Conservation (phyloP, 441 rosid species). For the Adansonia gregorii region DNA sequence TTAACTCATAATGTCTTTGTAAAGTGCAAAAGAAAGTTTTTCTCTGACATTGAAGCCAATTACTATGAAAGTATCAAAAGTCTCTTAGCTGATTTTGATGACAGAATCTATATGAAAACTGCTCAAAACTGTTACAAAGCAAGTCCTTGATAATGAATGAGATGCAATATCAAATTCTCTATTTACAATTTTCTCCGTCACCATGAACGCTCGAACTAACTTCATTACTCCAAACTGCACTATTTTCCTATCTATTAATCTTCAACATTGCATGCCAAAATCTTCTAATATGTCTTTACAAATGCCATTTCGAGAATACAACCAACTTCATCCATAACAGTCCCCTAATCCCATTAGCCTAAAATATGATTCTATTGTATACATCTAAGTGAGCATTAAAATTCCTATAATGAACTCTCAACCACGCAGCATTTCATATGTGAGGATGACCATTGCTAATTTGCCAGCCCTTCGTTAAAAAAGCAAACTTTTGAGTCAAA, state of each 20-base stretch:
- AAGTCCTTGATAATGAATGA: not conserved
- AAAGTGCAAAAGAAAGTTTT: not conserved
- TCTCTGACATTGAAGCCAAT: not conserved
- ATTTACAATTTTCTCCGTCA: not conserved
- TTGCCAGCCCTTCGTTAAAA: no score
- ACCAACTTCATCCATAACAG: not conserved
- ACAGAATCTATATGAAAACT: not conserved
- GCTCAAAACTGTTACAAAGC: not conserved
- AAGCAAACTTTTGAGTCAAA: no score
- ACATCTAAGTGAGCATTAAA: not conserved
- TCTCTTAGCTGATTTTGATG: not conserved
- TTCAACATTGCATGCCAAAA: not conserved
- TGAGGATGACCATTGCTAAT: no score
- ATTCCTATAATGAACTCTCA: not conserved
- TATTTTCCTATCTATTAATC: not conserved
- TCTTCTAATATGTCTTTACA: not conserved
- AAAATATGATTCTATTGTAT: not conserved
- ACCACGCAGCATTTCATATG: not conserved
- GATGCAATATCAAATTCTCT: not conserved
- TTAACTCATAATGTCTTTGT: not conserved
- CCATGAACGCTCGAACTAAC: not conserved
- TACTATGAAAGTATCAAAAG: not conserved
- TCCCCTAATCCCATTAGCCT: not conserved
- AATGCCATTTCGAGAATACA: constrained; percentile 1
- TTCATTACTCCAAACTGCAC: no score